Evolutionary conservation across 225 moss, liverwort and hornwort species (phyloP), one percentile per base, ranked within the genome.

Genomic region (Thuidium tamariscinum): DNA sequence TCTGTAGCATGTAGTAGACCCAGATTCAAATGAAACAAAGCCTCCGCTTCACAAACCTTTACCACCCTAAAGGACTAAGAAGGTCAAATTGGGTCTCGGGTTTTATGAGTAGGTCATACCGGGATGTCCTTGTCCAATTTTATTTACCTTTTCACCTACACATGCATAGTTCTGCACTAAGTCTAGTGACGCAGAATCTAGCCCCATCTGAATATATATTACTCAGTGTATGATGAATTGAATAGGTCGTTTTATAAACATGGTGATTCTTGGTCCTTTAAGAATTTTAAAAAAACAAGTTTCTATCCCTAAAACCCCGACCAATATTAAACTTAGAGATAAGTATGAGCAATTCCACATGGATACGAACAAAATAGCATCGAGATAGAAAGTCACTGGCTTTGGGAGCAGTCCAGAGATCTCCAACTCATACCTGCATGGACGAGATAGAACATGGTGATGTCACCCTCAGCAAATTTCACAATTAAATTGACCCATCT

Each of bases 401-500:
- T 89, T 94, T 4, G 92, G 89, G 18, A 92, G 86, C 54, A 91
- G 81, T 57, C 95, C 95, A 84, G 86, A 92, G 63, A 95, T 88
- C 92, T 93, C 91, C 89, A 97, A 84, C 7, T 79, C 81, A 86
- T 94, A 94, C 85, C 93, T 94, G 93, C 74, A 88, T 18, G 77
- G 29, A 75, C 56, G 83, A 64, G 55, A 70, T 71, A 80, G 52
- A 48, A 51, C 52, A 79, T 44, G n/a, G 86, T 42, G 36, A 19
- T 86, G 37, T 73, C 73, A 81, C 68, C 66, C 61, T 59, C 55
- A 67, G 72, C 82, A 66, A 86, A 76, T 25, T 46, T 61, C 25
- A 69, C 22, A 66, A 66, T 34, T 48, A 70, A 73, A 73, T 60
- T 34, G 57, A 85, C 54, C 26, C 37, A 69, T 12, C 36, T 42